A percentile compares a stretch with the other conserved stretches of the same genome.
phyloP scores from a whole-genome alignment of 139 green algal species.

The Volvox africanus region DNA sequence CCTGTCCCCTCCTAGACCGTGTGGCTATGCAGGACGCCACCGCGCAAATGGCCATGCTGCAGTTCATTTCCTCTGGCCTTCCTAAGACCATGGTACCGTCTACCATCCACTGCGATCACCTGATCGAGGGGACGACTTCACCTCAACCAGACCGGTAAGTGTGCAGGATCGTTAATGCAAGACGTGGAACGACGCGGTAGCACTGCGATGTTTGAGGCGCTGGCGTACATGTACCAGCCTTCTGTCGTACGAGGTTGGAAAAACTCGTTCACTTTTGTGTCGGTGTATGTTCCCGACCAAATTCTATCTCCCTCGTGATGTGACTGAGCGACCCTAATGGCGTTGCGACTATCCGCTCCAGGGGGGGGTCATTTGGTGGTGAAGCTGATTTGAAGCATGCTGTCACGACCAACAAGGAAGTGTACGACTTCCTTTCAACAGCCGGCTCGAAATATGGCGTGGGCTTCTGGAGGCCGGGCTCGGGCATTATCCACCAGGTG shows the following conservation, averaged over 20 bases:
- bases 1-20: conserved; percentile 74
- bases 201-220: too few relatives aligned
- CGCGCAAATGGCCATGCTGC: conserved; percentile 96
- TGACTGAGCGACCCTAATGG: too few relatives aligned
- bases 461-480: conserved; percentile 95
- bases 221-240: too few relatives aligned
- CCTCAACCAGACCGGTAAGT: conserved; percentile 85
- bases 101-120: conserved; percentile 96
- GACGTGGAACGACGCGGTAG: too few relatives aligned
- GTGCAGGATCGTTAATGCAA: too few relatives aligned
- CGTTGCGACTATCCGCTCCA: not conserved
- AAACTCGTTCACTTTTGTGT: too few relatives aligned
- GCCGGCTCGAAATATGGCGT: conserved; percentile 95
- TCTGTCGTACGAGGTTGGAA: too few relatives aligned
- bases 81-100: conserved; percentile 91
- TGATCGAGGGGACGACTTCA: conserved; percentile 95
- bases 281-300: too few relatives aligned
- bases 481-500: conserved; percentile 96
- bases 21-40: conserved; percentile 98
- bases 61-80: conserved; percentile 96
- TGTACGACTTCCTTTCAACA: conserved; percentile 95
- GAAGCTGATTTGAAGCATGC: conserved; percentile 85
- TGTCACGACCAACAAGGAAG: conserved; percentile 89
- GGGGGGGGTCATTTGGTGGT: conserved; percentile 79
- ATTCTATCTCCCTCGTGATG: too few relatives aligned